Conservation (phyloP, 768 basidiomycete genomes). For the Boletus bicolor region DNA sequence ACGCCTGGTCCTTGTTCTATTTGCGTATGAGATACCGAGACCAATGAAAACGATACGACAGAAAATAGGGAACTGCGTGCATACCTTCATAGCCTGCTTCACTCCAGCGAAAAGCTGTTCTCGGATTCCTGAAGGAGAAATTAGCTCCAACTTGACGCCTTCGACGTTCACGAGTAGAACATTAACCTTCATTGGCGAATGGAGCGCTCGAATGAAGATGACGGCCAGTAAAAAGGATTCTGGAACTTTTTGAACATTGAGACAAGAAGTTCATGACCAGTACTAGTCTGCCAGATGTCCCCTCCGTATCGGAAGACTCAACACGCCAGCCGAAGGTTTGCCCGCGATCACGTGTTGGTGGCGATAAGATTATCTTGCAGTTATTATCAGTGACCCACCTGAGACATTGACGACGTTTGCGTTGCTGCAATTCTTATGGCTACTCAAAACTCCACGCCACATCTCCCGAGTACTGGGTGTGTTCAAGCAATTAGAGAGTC, state of each 20-base stretch:
- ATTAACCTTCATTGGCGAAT: constrained; percentile 21
- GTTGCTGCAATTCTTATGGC: constrained; percentile 10
- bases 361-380: constrained; percentile 6
- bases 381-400: no score
- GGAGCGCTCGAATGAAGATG: constrained; percentile 14
- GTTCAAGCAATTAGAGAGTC: constrained; percentile 53
- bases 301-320: background rate
- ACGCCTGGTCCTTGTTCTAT: constrained; percentile 54
- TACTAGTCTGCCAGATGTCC: background rate
- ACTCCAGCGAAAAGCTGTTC: constrained; percentile 49
- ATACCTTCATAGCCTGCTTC: constrained; percentile 69
- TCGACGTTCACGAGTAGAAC: background rate
- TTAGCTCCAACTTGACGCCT: background rate
- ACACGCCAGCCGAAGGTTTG: background rate
- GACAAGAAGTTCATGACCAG: constrained; percentile 14
- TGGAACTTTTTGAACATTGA: constrained; percentile 11
- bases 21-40: constrained; percentile 2
- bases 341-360: constrained; percentile 17
- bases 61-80: constrained; percentile 1
- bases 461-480: constrained; percentile 40
- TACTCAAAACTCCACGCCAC: constrained; percentile 33
- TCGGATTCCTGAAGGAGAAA: constrained; percentile 45
- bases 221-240: background rate
- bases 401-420: background rate
- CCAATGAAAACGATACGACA: background rate